phyloP scores from a whole-genome alignment of 352 stramenopile genomes.

The Lagenidium sp. region DNA sequence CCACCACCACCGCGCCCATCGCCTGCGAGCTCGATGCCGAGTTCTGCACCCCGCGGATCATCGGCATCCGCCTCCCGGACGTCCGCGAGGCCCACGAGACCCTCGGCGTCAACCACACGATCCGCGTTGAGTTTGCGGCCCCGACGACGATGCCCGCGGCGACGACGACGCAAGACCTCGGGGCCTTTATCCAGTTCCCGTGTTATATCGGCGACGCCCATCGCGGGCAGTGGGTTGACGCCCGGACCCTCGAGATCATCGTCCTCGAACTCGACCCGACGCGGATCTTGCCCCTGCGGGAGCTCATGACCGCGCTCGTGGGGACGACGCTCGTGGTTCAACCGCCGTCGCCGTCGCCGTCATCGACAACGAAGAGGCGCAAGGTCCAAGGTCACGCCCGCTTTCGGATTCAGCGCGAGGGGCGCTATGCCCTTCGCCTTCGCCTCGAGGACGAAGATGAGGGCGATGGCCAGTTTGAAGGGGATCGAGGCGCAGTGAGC shows the following conservation, averaged over 20 bases:
- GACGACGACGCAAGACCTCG: conserved; percentile 22
- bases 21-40: conserved; percentile 40
- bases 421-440: conserved; percentile 23
- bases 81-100: conserved; percentile 9
- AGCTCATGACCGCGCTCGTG: conserved; percentile 36
- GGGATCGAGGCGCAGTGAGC: conserved; percentile 2
- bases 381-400: conserved; percentile 2
- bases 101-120: conserved; percentile 26
- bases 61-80: conserved; percentile 39
- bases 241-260: conserved; percentile 25
- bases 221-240: conserved; percentile 27
- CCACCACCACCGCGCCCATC: conserved; percentile 2
- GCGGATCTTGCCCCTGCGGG: conserved; percentile 21
- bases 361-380: neutral
- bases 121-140: conserved; percentile 45
- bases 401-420: conserved; percentile 29
- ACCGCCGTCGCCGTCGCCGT: neutral
- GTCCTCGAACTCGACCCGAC: conserved; percentile 26
- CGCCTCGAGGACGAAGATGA: neutral
- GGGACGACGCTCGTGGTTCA: conserved; percentile 16
- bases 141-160: conserved; percentile 37
- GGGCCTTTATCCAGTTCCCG: conserved; percentile 34
- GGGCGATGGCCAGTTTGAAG: neutral
- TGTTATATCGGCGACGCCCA: conserved; percentile 50
- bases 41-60: conserved; percentile 44